phyloP scores from a whole-genome alignment of 768 basidiomycete genomes.

The Krasilnikovozyma curviuscula region DNA sequence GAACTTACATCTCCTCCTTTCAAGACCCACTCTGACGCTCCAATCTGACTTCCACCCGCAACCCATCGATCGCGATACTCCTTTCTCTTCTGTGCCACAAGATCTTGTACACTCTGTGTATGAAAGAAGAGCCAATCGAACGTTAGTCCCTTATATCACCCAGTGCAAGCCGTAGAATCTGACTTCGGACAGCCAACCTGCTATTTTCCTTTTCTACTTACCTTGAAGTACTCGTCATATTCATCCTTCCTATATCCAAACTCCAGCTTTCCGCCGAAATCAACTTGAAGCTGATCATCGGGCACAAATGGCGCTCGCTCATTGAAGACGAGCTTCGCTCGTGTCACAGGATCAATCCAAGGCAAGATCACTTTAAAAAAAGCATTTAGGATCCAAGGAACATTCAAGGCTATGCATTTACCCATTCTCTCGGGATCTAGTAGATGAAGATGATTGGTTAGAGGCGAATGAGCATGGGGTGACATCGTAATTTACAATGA shows the following conservation, averaged over 20 bases:
- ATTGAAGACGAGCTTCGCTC: slow-evolving; percentile 10
- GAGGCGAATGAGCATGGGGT: background rate
- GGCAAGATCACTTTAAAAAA: slow-evolving; percentile 12
- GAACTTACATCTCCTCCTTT: no score
- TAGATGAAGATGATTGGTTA: background rate
- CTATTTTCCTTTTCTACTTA: no score
- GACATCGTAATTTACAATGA: slow-evolving; percentile 3
- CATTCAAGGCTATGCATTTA: slow-evolving; percentile 8
- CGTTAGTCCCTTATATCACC: background rate
- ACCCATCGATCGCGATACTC: slow-evolving; percentile 3
- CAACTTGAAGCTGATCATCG: background rate
- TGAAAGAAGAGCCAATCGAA: background rate
- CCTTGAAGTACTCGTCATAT: no score
- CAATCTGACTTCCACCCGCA: no score
- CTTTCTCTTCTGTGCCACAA: background rate
- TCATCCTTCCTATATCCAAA: background rate
- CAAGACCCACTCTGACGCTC: no score
- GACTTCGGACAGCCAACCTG: no score
- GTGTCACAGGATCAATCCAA: slow-evolving; percentile 9
- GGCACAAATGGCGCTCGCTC: slow-evolving; percentile 4
- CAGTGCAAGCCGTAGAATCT: background rate
- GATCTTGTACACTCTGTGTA: background rate
- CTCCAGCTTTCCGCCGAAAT: background rate
- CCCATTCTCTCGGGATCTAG: no score
- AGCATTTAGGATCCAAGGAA: slow-evolving; percentile 1